Base-by-base conservation (phyloP, 768 basidiomycete genomes). In the Tulasnella sp. region DNA sequence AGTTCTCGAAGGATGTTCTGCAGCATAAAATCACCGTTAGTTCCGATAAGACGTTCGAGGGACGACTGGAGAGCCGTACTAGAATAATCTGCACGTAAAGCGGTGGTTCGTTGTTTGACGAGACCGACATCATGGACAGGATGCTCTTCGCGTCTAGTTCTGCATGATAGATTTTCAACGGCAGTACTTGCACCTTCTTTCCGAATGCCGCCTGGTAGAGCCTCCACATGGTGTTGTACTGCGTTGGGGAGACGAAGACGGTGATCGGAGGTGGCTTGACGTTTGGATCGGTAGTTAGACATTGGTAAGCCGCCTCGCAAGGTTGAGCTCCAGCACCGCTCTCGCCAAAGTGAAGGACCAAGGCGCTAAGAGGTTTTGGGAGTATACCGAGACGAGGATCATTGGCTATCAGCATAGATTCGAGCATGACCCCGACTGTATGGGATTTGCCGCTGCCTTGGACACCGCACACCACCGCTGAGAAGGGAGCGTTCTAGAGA, bases 31-130 rank as follows among this genome's bases (percentile, higher is more conserved):
- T 36, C 34, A 67, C 37, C 8, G 71, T 71, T 5, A 72, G 25
- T 3, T 40, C 40, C 39, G 49, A 42, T 19, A 31, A 78, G 29
- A 37, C 67, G 29, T 42, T 75, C 36, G 11, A 31, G 25, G 34
- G 76, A 68, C 3, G 34, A 40, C 68, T 70, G 25, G 69, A 19
- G 11, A 67, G 22, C 80, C 88, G 79, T 79, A 91, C 91, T 78
- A 92, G 79, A 34, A 92, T 82, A 0, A 88, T 86, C 72, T 92
- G 91, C 80, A 92, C 87, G 81, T 92, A 92, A 0, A 92, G 81
- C 0, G 91, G 91, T 0, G 90, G 1, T 90, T 89, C 0, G 89
- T 87, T 0, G 88, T 87, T 0, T 86, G 85, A 83, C 0, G 79
- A 70, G 25, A 76, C 76, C 17, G 38, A 45, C 76, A 76, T 76